These are phyloP conservation scores for Hypoxylon sp. DNA, from an alignment of 2,329 filamentous ascomycete species.

Conservation along the genomic window DNA sequence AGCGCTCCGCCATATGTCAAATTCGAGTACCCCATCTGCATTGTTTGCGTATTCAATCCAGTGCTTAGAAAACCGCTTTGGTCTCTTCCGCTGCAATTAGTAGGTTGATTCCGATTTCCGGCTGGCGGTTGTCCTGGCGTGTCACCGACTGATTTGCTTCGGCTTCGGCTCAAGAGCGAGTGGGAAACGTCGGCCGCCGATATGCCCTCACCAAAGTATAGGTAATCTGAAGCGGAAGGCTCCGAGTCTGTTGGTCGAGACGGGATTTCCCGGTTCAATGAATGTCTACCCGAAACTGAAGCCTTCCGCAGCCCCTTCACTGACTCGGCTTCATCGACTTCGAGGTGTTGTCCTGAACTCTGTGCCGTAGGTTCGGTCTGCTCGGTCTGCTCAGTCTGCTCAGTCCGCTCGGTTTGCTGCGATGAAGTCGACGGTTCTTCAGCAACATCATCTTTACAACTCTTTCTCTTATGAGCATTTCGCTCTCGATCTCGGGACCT, in stretches of 20 bases:
- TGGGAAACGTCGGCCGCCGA: conserved; percentile 26
- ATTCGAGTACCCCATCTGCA: conserved; percentile 34
- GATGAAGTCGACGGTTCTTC: neutral
- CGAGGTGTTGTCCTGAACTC: neutral
- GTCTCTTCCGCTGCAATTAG: conserved; percentile 15
- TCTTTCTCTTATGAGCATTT: neutral
- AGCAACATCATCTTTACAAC: neutral
- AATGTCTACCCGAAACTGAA: conserved; percentile 6
- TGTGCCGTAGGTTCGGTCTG: conserved; percentile 4
- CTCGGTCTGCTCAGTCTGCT: conserved; percentile 5
- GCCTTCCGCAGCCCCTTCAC: conserved; percentile 27
- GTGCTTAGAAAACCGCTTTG: conserved; percentile 29
- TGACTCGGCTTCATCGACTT: neutral
- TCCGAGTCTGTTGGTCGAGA: conserved; percentile 6
- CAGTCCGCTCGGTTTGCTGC: conserved; percentile 8
- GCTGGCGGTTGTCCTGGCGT: neutral
- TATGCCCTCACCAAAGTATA: conserved; percentile 37
- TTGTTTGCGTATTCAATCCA: conserved; percentile 24
- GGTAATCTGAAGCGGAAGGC: conserved; percentile 32
- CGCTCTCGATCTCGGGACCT: conserved; percentile 8
- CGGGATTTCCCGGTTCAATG: neutral
- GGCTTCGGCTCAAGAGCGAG: conserved; percentile 25
- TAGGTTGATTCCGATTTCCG: neutral
- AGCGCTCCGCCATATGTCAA: conserved; percentile 35
- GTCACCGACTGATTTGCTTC: conserved; percentile 15